phyloP scores from a whole-genome alignment of 2,329 filamentous ascomycete genomes.

The Sclerotinia trifoliorum region DNA sequence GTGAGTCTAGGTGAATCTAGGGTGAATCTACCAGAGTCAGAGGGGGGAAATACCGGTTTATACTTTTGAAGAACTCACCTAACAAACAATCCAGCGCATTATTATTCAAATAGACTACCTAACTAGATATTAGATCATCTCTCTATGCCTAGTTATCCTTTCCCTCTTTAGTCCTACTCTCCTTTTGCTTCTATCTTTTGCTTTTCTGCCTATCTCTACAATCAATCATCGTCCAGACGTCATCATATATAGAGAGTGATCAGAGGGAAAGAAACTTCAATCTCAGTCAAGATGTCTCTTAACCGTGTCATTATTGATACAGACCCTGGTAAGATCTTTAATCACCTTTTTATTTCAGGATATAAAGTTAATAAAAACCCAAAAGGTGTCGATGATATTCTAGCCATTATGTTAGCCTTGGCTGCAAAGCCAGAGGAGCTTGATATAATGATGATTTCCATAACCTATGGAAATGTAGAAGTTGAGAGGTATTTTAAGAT shows the following conservation, averaged over 20 bases:
- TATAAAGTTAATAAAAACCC: conserved; percentile 13
- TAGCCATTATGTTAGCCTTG: conserved; percentile 84
- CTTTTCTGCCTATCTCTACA: background rate
- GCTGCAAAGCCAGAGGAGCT: conserved; percentile 79
- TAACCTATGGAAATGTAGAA: conserved; percentile 93
- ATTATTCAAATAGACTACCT: background rate
- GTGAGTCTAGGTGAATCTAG: background rate
- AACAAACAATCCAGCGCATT: background rate
- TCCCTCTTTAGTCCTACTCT: background rate
- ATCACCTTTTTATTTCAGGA: background rate
- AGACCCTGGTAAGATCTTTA: conserved; percentile 67
- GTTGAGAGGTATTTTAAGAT: conserved; percentile 65
- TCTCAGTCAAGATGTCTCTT: conserved; percentile 56
- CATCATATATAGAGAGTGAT: background rate
- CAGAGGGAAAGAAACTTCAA: background rate
- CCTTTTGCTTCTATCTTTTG: background rate
- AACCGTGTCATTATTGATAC: conserved; percentile 92
- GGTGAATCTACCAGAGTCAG: too few relatives aligned
- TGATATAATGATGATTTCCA: conserved; percentile 78
- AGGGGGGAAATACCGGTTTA: too few relatives aligned
- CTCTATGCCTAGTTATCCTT: background rate
- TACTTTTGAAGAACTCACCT: background rate
- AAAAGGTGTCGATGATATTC: conserved; percentile 81
- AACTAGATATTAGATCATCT: background rate
- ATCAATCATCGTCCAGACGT: background rate